A percentile compares a stretch with the other conserved stretches of the same genome.
phyloP scores from a whole-genome alignment of 495 filamentous ascomycete species.

The Penicillium macrosclerotiorum region DNA sequence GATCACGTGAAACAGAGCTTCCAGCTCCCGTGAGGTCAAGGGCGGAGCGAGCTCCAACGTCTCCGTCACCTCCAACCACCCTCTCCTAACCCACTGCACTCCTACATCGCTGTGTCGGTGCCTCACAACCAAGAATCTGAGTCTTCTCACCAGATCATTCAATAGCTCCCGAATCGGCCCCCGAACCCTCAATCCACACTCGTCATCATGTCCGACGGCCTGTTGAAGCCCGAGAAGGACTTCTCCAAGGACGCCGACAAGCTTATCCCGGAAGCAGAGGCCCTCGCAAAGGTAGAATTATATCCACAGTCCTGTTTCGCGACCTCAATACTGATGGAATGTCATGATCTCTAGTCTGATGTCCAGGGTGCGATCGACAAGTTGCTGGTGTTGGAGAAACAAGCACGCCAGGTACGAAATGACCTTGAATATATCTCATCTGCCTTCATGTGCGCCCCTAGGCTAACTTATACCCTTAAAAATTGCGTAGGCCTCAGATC shows the following conservation, averaged over 20 bases:
- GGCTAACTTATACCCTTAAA: too few species aligned
- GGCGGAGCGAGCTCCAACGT: constrained; percentile 33
- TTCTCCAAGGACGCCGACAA: constrained; percentile 90
- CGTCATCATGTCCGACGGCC: constrained; percentile 58
- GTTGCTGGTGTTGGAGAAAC: constrained; percentile 86
- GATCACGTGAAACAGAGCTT: constrained; percentile 22
- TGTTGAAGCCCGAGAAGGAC: constrained; percentile 70
- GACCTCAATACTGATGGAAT: too few species aligned
- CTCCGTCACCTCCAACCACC: constrained; percentile 17
- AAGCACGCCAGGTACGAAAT: constrained; percentile 87
- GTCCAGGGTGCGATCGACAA: constrained; percentile 87
- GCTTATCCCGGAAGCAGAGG: constrained; percentile 82
- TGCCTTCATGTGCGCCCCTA: too few species aligned
- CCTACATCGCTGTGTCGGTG: constrained; percentile 9
- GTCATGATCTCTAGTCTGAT: too few species aligned
- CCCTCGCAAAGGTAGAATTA: constrained; percentile 90
- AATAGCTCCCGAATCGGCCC: not conserved
- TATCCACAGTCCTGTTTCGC: too few species aligned
- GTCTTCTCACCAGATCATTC: too few species aligned
- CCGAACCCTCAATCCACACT: constrained; percentile 10
- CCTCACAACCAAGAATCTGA: not conserved
- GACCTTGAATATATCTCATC: too few species aligned
- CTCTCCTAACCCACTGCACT: constrained; percentile 9
- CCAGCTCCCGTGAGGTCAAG: constrained; percentile 22
- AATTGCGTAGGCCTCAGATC: constrained; percentile 93